These are phyloP conservation scores for Populus hybrid DNA, from an alignment of 441 rosid genomes.

Conservation along the genomic window DNA sequence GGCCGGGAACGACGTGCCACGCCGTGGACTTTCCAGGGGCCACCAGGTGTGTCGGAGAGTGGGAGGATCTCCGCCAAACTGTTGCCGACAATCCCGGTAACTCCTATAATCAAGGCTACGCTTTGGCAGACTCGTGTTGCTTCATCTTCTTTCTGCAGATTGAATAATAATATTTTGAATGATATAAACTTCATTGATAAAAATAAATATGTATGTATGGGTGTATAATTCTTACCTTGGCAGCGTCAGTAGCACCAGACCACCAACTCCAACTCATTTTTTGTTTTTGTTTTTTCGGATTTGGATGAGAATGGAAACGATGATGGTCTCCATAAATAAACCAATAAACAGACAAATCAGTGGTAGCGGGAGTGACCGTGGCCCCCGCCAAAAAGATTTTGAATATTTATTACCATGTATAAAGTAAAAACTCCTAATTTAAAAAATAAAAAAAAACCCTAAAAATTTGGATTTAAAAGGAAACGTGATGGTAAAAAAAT, in stretches of 20 bases:
- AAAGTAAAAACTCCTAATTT: no score
- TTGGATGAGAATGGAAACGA: no score
- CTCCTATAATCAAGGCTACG: conserved; percentile 56
- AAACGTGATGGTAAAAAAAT: no score
- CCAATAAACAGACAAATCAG: no score
- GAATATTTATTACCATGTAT: no score
- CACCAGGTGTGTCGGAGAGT: conserved; percentile 68
- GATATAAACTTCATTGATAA: background rate
- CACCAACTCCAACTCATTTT: conserved; percentile 81
- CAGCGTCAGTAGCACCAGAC: conserved; percentile 60
- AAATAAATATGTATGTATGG: background rate
- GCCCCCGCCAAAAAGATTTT: no score
- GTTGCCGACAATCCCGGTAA: conserved; percentile 45
- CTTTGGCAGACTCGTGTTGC: conserved; percentile 37
- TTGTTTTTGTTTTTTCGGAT: no score
- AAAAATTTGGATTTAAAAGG: no score
- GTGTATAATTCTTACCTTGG: conserved; percentile 6
- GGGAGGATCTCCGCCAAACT: conserved; percentile 46
- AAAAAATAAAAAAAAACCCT: no score
- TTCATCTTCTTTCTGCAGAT: background rate
- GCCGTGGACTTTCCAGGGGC: conserved; percentile 78
- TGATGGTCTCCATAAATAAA: no score
- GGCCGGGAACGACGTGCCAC: conserved; percentile 76
- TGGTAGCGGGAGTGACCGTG: no score
- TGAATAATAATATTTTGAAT: background rate